Evolutionary conservation across 192 early-diverging fungal species (phyloP).

Genomic region (Piromyces sp.): DNA sequence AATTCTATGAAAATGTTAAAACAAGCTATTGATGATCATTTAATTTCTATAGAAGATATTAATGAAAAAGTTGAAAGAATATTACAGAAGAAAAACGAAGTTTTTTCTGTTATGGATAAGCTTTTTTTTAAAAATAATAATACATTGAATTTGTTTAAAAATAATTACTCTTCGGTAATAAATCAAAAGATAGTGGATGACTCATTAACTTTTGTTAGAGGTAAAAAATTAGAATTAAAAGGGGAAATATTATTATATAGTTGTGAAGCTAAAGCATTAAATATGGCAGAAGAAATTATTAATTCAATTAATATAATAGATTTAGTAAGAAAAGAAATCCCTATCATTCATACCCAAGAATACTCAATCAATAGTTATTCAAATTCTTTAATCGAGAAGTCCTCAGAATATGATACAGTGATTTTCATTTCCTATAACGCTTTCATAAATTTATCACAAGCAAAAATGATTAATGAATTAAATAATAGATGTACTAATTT

Average conservation of each 20-base stretch:
- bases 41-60: not conserved
- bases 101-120: not conserved
- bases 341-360: not conserved
- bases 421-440: not conserved
- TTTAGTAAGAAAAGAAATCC: not conserved
- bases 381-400: not conserved
- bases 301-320: not conserved
- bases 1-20: not conserved
- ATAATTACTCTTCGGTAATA: not conserved
- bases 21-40: not conserved
- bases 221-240: not conserved
- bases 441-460: not conserved
- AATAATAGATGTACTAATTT: not conserved
- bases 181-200: not conserved
- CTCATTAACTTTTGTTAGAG: not conserved
- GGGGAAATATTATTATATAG: not conserved
- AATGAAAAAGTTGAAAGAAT: not conserved
- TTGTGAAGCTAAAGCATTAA: not conserved
- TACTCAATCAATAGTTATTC: not conserved
- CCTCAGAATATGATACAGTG: not conserved
- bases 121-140: not conserved
- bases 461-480: not conserved
- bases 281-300: not conserved
- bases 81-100: not conserved
- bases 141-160: not conserved